phyloP scores from a whole-genome alignment of 441 rosid species.

The Biscutella laevigata region DNA sequence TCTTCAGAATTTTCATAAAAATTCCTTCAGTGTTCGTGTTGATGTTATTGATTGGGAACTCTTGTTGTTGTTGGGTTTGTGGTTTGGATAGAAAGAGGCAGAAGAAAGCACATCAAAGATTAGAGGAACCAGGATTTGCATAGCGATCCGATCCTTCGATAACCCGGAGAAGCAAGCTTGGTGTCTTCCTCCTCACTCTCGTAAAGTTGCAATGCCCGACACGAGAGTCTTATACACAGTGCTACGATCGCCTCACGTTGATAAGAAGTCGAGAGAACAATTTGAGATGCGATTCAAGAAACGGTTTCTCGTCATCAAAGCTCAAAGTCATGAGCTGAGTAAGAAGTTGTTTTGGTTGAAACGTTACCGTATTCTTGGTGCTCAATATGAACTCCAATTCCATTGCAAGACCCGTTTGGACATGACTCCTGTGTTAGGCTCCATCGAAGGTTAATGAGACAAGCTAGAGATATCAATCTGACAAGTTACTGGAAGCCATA shows the following conservation, averaged over 20 bases:
- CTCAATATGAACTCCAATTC: conserved; percentile 23
- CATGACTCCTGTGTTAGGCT: conserved; percentile 15
- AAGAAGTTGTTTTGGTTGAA: conserved; percentile 28
- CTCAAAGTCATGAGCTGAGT: conserved; percentile 26
- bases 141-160: conserved; percentile 21
- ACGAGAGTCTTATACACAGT: conserved; percentile 20
- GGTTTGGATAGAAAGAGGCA: conserved; percentile 43
- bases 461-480: background rate
- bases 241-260: conserved; percentile 22
- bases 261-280: conserved; percentile 26
- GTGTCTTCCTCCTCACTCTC: conserved; percentile 25
- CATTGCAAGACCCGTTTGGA: conserved; percentile 30
- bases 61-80: background rate
- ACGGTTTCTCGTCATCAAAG: conserved; percentile 25
- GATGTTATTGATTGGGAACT: background rate
- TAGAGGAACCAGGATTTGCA: conserved; percentile 25
- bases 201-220: conserved; percentile 28
- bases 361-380: conserved; percentile 24
- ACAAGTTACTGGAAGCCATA: background rate
- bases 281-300: conserved; percentile 28
- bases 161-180: conserved; percentile 24
- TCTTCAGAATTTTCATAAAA: background rate
- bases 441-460: background rate
- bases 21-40: background rate
- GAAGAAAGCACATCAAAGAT: conserved; percentile 26